These are phyloP conservation scores for Exophiala spinifera DNA, from an alignment of 2,329 filamentous ascomycete genomes.

Conservation along the genomic window DNA sequence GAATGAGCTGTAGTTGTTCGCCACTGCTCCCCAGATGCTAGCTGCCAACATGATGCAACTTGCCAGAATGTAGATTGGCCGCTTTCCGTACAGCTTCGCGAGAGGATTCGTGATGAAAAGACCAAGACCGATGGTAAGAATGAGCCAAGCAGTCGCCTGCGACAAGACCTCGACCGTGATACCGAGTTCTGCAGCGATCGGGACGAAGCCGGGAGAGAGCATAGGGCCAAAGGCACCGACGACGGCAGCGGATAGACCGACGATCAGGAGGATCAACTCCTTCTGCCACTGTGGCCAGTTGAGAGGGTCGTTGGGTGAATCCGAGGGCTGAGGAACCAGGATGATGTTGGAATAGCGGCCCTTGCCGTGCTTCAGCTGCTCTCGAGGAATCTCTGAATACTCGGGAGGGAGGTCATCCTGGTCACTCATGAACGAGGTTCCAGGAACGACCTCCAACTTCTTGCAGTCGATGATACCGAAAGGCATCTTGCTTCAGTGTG, in stretches of 20 bases:
- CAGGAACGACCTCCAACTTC: conserved; percentile 32
- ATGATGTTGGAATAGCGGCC: conserved; percentile 29
- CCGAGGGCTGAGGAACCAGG: conserved; percentile 30
- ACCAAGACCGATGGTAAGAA: conserved; percentile 34
- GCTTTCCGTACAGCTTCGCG: conserved; percentile 42
- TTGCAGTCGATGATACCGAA: conserved; percentile 34
- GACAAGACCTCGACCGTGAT: conserved; percentile 25
- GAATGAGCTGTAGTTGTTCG: conserved; percentile 37
- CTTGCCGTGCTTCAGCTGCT: conserved; percentile 32
- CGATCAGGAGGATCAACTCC: conserved; percentile 46
- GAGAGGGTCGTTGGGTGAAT: conserved; percentile 33
- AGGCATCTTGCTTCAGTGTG: conserved; percentile 27
- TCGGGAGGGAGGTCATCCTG: conserved; percentile 45
- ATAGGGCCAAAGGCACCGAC: conserved; percentile 53
- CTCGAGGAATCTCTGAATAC: conserved; percentile 38
- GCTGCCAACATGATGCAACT: conserved; percentile 37
- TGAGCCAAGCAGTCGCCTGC: conserved; percentile 20
- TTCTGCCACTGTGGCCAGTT: conserved; percentile 44
- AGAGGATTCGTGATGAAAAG: conserved; percentile 40
- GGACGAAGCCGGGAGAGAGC: conserved; percentile 50
- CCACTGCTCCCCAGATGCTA: conserved; percentile 37
- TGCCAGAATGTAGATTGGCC: conserved; percentile 42
- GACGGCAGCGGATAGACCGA: conserved; percentile 46
- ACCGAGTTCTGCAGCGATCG: conserved; percentile 37
- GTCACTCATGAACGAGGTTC: conserved; percentile 33